Percentiles rank a stretch among this genome's conserved stretches.
phyloP scores from a whole-genome alignment of 148 eudicot genomes.

The Pharnaceum exiguum region DNA sequence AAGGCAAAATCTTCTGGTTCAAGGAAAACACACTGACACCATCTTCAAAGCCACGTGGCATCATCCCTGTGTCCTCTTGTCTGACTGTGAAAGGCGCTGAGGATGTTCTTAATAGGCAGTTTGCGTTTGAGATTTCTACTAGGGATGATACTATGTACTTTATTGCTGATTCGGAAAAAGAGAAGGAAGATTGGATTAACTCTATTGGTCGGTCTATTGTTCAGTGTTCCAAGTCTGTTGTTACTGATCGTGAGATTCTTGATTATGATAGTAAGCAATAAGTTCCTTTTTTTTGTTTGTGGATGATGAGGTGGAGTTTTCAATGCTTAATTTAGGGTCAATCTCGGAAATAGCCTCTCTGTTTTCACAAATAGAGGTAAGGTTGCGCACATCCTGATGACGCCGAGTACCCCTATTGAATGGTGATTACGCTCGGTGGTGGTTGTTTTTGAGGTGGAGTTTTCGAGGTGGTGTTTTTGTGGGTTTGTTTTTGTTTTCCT shows the following conservation, averaged over 20 bases:
- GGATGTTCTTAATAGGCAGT: constrained; percentile 62
- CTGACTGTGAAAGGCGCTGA: constrained; percentile 87
- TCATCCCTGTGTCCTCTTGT: constrained; percentile 63
- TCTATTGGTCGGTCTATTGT: constrained; percentile 86
- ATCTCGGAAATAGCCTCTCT: too few species aligned
- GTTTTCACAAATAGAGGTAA: too few species aligned
- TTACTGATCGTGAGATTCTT: constrained; percentile 63
- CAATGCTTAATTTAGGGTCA: not conserved
- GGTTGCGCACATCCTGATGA: too few species aligned
- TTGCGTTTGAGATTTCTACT: constrained; percentile 78
- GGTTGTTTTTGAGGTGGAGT: too few species aligned
- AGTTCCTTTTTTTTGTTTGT: not conserved
- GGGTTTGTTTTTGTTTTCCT: not conserved
- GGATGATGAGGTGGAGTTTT: not conserved
- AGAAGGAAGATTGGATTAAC: constrained; percentile 92
- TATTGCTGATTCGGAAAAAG: constrained; percentile 85
- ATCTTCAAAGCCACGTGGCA: constrained; percentile 64
- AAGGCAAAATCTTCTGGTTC: constrained; percentile 94
- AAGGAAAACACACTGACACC: constrained; percentile 60
- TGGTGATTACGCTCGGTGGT: too few species aligned
- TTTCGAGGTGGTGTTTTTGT: not conserved
- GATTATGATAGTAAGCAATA: constrained; percentile 41
- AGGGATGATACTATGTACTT: constrained; percentile 77
- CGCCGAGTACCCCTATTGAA: too few species aligned
- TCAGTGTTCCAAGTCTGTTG: constrained; percentile 74